A percentile compares a stretch with the other conserved stretches of the same genome.
These are phyloP conservation scores for Mortierella sp. DNA, from an alignment of 371 early-diverging fungal species.

Conservation along the genomic window DNA sequence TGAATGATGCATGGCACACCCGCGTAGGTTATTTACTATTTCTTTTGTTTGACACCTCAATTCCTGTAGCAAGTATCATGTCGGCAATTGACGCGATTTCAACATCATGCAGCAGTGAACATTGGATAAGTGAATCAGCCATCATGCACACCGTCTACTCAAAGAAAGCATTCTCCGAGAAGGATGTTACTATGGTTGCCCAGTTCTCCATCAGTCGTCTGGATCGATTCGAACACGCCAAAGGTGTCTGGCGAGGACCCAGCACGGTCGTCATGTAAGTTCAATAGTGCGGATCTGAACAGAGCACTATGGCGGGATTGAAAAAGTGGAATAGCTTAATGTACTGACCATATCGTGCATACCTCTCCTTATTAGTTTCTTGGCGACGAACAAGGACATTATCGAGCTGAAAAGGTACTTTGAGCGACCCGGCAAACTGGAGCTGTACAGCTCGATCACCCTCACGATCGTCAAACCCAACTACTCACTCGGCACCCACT, in stretches of 20 bases:
- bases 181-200: conserved; percentile 67
- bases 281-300: not conserved
- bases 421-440: conserved; percentile 50
- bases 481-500: conserved; percentile 58
- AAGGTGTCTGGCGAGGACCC: conserved; percentile 69
- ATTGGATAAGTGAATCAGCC: conserved; percentile 29
- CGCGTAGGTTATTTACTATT: not conserved
- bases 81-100: conserved; percentile 43
- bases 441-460: conserved; percentile 43
- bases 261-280: conserved; percentile 71
- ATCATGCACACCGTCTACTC: conserved; percentile 42
- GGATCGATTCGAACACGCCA: conserved; percentile 65
- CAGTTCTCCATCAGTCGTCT: conserved; percentile 76
- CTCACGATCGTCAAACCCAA: conserved; percentile 68
- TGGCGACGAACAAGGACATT: conserved; percentile 67
- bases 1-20: too few species aligned
- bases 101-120: conserved; percentile 11
- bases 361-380: conserved; percentile 58
- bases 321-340: not conserved
- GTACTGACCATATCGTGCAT: not conserved
- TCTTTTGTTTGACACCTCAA: not conserved
- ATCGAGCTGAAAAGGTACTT: conserved; percentile 63
- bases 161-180: conserved; percentile 18
- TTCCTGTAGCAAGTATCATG: conserved; percentile 33
- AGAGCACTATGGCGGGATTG: not conserved